Evolutionary conservation across 306 rosid species (phyloP).

Genomic region (Herpetospermum pedunculosum): DNA sequence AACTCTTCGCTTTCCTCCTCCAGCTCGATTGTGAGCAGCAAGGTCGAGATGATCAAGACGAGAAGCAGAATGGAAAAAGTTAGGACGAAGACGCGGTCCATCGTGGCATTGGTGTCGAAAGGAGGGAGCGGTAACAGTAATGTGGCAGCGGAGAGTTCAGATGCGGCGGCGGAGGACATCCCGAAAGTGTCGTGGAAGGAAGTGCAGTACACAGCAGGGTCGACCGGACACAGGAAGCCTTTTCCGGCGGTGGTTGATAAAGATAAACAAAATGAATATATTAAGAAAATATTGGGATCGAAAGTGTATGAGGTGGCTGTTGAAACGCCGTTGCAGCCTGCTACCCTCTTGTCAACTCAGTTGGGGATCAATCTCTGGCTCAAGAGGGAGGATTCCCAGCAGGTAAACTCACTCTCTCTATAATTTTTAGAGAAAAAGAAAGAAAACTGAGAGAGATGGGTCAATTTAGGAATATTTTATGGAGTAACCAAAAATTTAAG

Average conservation of each 20-base stretch:
- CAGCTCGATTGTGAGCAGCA: neutral
- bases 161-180: neutral
- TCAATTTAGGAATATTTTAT: no score
- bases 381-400: conserved; percentile 81
- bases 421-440: no score
- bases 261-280: conserved; percentile 27
- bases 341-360: conserved; percentile 51
- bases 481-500: no score
- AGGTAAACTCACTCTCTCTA: no score
- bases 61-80: neutral
- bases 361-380: conserved; percentile 61
- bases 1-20: neutral
- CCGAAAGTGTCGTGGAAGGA: conserved; percentile 27
- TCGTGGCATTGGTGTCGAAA: conserved; percentile 35
- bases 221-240: conserved; percentile 46
- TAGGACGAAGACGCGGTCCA: neutral
- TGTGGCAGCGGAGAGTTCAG: conserved; percentile 1
- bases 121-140: conserved; percentile 7
- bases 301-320: conserved; percentile 72
- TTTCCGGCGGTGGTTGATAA: conserved; percentile 16
- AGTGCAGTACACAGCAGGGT: conserved; percentile 53
- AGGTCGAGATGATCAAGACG: neutral
- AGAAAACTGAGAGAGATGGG: no score
- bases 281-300: conserved; percentile 61
- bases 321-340: conserved; percentile 63